Evolutionary conservation across 345 rosid genomes (phyloP).

Genomic region (Populus tremula): DNA sequence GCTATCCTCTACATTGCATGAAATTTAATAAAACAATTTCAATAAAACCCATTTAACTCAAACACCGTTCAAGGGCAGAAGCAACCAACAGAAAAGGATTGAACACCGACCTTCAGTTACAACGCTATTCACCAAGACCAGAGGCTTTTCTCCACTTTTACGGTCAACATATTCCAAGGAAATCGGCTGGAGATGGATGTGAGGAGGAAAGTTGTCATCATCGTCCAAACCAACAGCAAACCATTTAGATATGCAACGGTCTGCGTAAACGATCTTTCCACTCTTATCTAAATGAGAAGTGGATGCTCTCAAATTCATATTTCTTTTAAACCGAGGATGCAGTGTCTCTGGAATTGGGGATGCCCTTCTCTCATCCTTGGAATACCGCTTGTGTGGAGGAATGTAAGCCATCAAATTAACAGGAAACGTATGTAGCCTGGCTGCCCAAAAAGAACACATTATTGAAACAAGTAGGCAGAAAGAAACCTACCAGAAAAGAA

Average conservation of each 20-base stretch:
- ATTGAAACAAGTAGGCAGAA: not conserved
- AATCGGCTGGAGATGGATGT: conserved; percentile 32
- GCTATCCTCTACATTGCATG: conserved; percentile 12
- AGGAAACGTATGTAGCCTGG: not conserved
- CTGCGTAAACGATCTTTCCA: conserved; percentile 36
- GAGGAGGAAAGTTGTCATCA: conserved; percentile 32
- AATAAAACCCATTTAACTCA: too few relatives aligned
- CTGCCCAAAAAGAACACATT: not conserved
- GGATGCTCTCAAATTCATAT: conserved; percentile 19
- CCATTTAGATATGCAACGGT: conserved; percentile 39
- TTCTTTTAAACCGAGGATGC: conserved; percentile 31
- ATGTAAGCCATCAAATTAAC: too few relatives aligned
- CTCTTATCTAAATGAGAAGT: conserved; percentile 8
- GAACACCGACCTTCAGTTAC: conserved; percentile 26
- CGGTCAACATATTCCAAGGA: conserved; percentile 31
- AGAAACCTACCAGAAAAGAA: not conserved
- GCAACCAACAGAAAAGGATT: not conserved
- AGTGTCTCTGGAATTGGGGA: conserved; percentile 35
- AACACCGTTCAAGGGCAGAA: not conserved
- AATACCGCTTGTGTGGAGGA: conserved; percentile 44
- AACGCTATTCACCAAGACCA: conserved; percentile 34
- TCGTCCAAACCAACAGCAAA: conserved; percentile 45
- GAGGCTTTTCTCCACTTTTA: conserved; percentile 32
- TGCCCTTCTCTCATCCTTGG: conserved; percentile 26
- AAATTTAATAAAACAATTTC: not conserved